A percentile compares a stretch with the other conserved stretches of the same genome.
These are phyloP conservation scores for Glaciozyma martinii DNA, from an alignment of 768 basidiomycete genomes.

Conservation along the genomic window DNA sequence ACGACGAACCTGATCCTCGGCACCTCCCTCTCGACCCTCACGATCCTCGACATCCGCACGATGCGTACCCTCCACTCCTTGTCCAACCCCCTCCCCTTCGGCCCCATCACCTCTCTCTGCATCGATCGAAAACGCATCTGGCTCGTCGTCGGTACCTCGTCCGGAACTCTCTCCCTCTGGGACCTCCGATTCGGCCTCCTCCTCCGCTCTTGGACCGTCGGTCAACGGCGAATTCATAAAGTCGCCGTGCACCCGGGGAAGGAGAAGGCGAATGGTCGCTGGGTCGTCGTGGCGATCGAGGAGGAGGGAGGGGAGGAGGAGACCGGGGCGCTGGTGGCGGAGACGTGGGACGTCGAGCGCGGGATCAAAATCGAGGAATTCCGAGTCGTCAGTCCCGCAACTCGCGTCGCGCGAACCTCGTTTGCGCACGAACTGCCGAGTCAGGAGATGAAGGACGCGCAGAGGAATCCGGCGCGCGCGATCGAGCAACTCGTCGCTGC, in stretches of 20 bases:
- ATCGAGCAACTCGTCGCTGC: constrained; percentile 31
- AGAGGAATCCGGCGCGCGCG: constrained; percentile 26
- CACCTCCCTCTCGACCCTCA: constrained; percentile 69
- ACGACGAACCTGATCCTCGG: constrained; percentile 76
- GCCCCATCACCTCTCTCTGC: constrained; percentile 76
- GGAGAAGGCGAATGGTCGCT: constrained; percentile 61
- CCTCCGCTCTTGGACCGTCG: constrained; percentile 77
- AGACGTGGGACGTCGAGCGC: constrained; percentile 90
- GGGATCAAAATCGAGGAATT: constrained; percentile 70
- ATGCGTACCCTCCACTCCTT: constrained; percentile 68
- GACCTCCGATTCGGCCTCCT: constrained; percentile 87
- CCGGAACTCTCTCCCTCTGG: constrained; percentile 80
- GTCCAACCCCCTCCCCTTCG: constrained; percentile 76
- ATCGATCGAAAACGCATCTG: constrained; percentile 75
- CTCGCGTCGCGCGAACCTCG: constrained; percentile 14
- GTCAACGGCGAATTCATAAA: constrained; percentile 51
- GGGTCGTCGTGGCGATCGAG: constrained; percentile 78
- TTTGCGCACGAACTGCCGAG: constrained; percentile 2
- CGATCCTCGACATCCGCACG: constrained; percentile 70
- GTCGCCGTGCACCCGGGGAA: constrained; percentile 74
- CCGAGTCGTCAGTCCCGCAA: constrained; percentile 41
- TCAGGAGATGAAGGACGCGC: constrained; percentile 13
- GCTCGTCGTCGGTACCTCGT: constrained; percentile 79
- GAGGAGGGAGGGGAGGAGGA: constrained; percentile 35
- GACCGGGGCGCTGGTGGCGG: constrained; percentile 48